Conservation (phyloP, 345 rosid species). For the Carallia brachiata region DNA sequence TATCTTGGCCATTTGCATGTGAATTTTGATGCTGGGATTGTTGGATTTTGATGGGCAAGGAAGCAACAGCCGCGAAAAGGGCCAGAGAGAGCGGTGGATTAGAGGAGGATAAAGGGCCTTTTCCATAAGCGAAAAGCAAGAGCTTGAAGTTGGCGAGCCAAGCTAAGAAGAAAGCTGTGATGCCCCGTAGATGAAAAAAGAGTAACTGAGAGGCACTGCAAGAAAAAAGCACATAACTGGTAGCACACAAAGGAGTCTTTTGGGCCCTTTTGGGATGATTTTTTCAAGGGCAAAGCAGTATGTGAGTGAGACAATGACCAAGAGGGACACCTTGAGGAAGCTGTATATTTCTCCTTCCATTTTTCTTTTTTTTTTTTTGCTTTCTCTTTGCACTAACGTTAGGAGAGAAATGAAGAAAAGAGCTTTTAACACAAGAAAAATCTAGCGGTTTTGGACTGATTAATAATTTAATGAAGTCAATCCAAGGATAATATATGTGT, state of each 20-base stretch:
- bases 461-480: too few species aligned
- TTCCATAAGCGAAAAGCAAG: slow-evolving; percentile 30
- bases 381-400: too few species aligned
- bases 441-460: too few species aligned
- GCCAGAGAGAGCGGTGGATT: slow-evolving; percentile 5
- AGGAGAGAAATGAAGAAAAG: too few species aligned
- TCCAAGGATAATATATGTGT: too few species aligned
- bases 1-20: neutral
- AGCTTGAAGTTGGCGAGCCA: slow-evolving; percentile 44
- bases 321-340: slow-evolving; percentile 26
- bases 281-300: slow-evolving; percentile 24
- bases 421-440: too few species aligned
- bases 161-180: slow-evolving; percentile 31
- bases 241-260: slow-evolving; percentile 18
- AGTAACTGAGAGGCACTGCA: slow-evolving; percentile 29
- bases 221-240: slow-evolving; percentile 28
- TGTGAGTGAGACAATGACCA: slow-evolving; percentile 21
- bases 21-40: slow-evolving; percentile 1
- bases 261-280: slow-evolving; percentile 12
- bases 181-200: slow-evolving; percentile 20
- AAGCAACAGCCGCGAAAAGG: slow-evolving; percentile 20
- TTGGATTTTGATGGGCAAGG: slow-evolving; percentile 28
- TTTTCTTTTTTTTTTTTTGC: neutral
- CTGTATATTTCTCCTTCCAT: slow-evolving; percentile 21
- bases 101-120: slow-evolving; percentile 32